A percentile compares a stretch with the other conserved stretches of the same genome.
phyloP scores from a whole-genome alignment of 108 stramenopile genomes.

The Skeletonema tropicum region DNA sequence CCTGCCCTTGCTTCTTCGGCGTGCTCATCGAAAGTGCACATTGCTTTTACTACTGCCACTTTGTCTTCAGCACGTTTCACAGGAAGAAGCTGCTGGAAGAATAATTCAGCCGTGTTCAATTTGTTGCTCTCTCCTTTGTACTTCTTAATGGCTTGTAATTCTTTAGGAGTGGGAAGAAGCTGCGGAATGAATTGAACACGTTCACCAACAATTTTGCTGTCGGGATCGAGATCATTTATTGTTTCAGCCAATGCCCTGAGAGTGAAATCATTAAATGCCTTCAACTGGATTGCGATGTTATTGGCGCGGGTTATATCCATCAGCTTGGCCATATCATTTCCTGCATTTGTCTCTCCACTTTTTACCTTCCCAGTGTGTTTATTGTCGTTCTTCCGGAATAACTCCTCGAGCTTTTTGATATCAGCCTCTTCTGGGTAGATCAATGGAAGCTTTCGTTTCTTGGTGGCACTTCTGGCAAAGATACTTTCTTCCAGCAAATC shows the following conservation, averaged over 20 bases:
- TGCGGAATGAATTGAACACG: conserved; percentile 78
- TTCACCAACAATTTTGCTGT: conserved; percentile 72
- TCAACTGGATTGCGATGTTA: conserved; percentile 85
- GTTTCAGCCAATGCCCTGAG: conserved; percentile 69
- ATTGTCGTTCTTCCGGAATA: conserved; percentile 76
- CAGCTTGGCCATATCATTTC: conserved; percentile 72
- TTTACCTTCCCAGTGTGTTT: conserved; percentile 28
- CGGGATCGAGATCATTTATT: conserved; percentile 79
- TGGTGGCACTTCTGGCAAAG: conserved; percentile 49
- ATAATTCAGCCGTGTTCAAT: conserved; percentile 79
- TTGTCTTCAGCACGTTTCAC: conserved; percentile 82
- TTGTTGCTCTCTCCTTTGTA: conserved; percentile 69
- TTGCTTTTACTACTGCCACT: conserved; percentile 75
- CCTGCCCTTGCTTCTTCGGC: conserved; percentile 55
- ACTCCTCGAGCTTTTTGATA: conserved; percentile 75
- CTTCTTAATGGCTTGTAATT: conserved; percentile 66
- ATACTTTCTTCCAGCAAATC: conserved; percentile 65
- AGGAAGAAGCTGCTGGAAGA: conserved; percentile 70
- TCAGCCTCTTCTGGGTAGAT: conserved; percentile 56
- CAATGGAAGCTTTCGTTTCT: conserved; percentile 48
- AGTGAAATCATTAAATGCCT: conserved; percentile 84
- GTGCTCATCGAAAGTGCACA: conserved; percentile 73
- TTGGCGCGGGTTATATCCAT: conserved; percentile 80
- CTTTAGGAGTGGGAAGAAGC: conserved; percentile 73
- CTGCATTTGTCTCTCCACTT: conserved; percentile 33